phyloP scores from a whole-genome alignment of 768 basidiomycete genomes.

The Coprinopsis sp. region DNA sequence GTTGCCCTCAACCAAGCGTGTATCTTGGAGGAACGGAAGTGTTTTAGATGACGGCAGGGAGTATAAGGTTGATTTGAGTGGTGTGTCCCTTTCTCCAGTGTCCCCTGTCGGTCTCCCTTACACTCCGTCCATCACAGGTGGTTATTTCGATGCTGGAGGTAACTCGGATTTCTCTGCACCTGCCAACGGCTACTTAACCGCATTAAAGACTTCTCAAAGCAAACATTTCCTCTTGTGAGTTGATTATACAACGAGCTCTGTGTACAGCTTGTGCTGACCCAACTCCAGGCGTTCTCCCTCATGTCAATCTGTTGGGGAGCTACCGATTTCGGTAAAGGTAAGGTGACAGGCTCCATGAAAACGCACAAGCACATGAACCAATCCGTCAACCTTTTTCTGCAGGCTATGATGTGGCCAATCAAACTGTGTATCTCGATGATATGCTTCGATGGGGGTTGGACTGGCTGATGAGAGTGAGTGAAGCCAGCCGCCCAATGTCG shows the following conservation, averaged over 20 bases:
- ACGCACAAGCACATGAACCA: background rate
- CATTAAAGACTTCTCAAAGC: constrained; percentile 76
- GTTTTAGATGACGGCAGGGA: constrained; percentile 73
- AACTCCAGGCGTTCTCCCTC: constrained; percentile 63
- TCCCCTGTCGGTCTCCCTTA: background rate
- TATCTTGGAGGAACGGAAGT: constrained; percentile 85
- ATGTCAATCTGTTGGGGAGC: constrained; percentile 92
- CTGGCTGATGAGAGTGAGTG: constrained; percentile 80
- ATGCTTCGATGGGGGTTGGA: constrained; percentile 89
- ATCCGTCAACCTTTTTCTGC: background rate
- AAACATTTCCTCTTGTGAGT: constrained; percentile 75
- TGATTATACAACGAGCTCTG: background rate
- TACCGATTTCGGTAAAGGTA: constrained; percentile 76
- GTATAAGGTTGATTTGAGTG: constrained; percentile 67
- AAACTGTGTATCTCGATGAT: constrained; percentile 87
- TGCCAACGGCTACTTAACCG: constrained; percentile 1
- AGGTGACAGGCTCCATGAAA: constrained; percentile 4
- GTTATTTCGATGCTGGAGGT: constrained; percentile 94
- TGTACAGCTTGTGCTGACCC: background rate
- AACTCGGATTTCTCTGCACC: constrained; percentile 11
- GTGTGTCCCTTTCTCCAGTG: too few species aligned
- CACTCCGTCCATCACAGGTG: constrained; percentile 33
- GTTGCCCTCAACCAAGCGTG: constrained; percentile 63
- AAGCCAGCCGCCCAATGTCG: background rate
- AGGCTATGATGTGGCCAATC: constrained; percentile 83